phyloP scores from a whole-genome alignment of 306 rosid genomes.

The Carpinus viminea region DNA sequence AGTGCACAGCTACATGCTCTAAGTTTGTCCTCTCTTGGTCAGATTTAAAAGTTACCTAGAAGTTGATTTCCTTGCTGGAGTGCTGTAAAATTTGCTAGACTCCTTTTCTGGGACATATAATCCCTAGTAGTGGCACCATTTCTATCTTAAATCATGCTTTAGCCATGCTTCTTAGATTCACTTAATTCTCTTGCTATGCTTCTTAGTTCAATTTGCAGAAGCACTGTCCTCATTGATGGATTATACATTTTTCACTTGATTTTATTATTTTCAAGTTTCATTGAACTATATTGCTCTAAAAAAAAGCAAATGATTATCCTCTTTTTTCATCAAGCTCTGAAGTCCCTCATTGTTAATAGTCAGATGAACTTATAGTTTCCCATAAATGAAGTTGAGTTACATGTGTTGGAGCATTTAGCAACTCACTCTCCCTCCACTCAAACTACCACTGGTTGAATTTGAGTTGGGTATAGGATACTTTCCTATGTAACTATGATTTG shows the following conservation, averaged over 20 bases:
- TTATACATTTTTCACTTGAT: not conserved
- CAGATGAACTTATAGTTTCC: not conserved
- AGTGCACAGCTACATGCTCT: not conserved
- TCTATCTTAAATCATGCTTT: slow-evolving; percentile 7
- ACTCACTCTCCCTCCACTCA: not conserved
- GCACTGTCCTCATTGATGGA: not conserved
- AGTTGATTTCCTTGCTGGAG: not conserved
- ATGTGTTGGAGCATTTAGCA: not conserved
- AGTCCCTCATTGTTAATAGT: not conserved
- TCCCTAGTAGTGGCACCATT: not conserved
- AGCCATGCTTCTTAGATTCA: not conserved
- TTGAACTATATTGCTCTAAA: not conserved
- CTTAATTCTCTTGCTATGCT: not conserved
- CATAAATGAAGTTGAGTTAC: not conserved
- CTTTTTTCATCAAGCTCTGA: not conserved
- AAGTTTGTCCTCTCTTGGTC: not conserved
- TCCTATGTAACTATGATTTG: not conserved
- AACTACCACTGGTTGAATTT: slow-evolving; percentile 5
- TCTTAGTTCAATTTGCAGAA: not conserved
- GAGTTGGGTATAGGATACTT: not conserved
- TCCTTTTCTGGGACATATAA: not conserved
- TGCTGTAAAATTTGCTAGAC: not conserved
- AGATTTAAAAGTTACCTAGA: not conserved
- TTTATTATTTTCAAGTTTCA: not conserved
- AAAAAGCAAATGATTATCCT: not conserved